Evolutionary conservation across 768 basidiomycete genomes (phyloP).

Genomic region (Agaricus bisporus): DNA sequence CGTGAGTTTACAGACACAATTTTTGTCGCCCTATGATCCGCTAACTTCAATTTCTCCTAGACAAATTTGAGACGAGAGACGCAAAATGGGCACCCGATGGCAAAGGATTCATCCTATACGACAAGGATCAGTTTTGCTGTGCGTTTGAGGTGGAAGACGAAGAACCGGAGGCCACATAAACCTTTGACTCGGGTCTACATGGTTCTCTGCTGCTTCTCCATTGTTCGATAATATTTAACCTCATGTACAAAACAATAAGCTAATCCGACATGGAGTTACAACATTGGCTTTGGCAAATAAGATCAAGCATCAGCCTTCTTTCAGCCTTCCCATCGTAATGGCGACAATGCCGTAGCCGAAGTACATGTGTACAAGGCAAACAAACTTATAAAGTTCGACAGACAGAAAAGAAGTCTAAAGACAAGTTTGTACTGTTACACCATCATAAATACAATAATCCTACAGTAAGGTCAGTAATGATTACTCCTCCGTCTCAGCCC

Average conservation of each 20-base stretch:
- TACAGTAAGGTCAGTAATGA: background rate
- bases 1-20: conserved; percentile 41
- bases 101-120: conserved; percentile 68
- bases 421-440: no score
- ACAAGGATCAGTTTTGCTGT: conserved; percentile 79
- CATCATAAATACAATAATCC: no score
- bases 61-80: conserved; percentile 65
- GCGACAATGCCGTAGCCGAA: no score
- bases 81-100: conserved; percentile 84
- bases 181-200: background rate
- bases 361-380: no score
- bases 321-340: no score
- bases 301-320: no score
- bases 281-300: no score
- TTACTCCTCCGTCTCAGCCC: conserved; percentile 45
- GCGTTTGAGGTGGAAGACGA: conserved; percentile 71
- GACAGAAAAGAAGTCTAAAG: no score
- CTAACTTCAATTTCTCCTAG: conserved; percentile 25
- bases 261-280: no score
- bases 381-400: no score
- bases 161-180: conserved; percentile 2
- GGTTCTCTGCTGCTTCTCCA: background rate
- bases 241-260: no score
- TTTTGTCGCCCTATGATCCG: background rate
- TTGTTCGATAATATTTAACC: background rate